Evolutionary conservation across 1,284 basidiomycete genomes (phyloP).

Genomic region (Lignosus rhinocerotis): DNA sequence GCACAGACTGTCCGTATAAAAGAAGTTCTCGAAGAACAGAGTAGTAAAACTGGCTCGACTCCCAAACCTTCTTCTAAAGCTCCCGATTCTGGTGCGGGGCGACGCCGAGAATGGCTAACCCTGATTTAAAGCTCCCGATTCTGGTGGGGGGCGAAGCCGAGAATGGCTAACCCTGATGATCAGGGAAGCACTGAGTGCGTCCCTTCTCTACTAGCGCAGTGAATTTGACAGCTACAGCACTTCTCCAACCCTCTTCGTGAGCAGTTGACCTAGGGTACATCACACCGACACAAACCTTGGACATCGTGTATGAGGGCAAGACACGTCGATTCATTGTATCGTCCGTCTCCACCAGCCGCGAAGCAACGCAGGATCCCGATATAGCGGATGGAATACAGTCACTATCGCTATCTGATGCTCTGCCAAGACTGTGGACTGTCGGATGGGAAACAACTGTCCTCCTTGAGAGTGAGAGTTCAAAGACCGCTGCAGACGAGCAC

Average conservation of each 20-base stretch:
- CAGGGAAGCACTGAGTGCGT: conserved; percentile 62
- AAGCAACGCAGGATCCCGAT: conserved; percentile 30
- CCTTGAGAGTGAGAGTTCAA: conserved; percentile 39
- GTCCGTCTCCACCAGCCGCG: conserved; percentile 43
- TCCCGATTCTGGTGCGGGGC: conserved; percentile 35
- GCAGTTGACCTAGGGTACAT: conserved; percentile 77
- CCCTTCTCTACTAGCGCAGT: conserved; percentile 13
- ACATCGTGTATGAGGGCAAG: conserved; percentile 64
- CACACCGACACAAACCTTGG: conserved; percentile 58
- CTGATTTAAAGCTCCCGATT: conserved; percentile 16
- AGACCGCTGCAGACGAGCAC: conserved; percentile 22
- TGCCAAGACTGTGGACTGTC: conserved; percentile 51
- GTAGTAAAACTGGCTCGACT: conserved; percentile 7
- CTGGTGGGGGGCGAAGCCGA: conserved; percentile 42
- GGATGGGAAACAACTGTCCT: conserved; percentile 64
- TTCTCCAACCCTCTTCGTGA: neutral
- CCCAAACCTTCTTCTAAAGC: conserved; percentile 11
- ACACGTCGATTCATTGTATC: conserved; percentile 54
- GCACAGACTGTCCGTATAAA: conserved; percentile 52
- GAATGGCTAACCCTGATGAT: conserved; percentile 70
- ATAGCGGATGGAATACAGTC: conserved; percentile 43
- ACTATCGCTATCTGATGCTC: conserved; percentile 40
- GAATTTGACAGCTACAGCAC: neutral
- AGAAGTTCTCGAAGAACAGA: conserved; percentile 39
- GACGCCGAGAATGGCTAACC: conserved; percentile 63